phyloP scores from a whole-genome alignment of 177 flowering plant genomes.

The Vitis hybrid region DNA sequence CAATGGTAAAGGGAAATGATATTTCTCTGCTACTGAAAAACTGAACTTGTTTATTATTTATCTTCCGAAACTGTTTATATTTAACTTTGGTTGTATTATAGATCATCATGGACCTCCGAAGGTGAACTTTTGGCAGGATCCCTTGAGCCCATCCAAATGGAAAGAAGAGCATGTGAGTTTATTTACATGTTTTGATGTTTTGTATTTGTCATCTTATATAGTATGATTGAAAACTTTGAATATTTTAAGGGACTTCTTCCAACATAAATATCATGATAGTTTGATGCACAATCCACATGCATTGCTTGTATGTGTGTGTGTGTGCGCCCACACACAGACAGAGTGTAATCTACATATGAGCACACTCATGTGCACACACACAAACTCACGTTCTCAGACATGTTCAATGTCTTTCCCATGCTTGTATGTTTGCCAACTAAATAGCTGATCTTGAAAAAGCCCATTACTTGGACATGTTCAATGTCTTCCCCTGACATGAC shows the following conservation, averaged over 20 bases:
- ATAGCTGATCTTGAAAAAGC: too few relatives aligned
- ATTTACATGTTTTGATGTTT: background rate
- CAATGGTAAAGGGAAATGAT: background rate
- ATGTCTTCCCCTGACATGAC: too few relatives aligned
- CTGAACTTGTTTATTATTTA: background rate
- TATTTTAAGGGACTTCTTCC: background rate
- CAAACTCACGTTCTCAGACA: too few relatives aligned
- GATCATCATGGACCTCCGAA: constrained; percentile 73
- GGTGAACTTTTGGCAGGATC: constrained; percentile 71
- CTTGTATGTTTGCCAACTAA: too few relatives aligned
- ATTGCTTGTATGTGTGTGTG: too few relatives aligned
- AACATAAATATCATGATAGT: background rate
- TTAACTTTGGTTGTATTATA: constrained; percentile 19
- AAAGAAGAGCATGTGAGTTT: constrained; percentile 71
- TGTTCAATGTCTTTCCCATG: too few relatives aligned
- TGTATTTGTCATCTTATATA: background rate
- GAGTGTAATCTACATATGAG: too few relatives aligned
- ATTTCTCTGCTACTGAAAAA: background rate
- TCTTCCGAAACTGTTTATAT: background rate
- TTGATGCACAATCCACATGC: background rate
- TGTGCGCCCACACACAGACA: too few relatives aligned
- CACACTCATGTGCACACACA: too few relatives aligned
- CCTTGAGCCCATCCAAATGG: constrained; percentile 72
- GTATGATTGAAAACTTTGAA: background rate
- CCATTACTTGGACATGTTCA: too few relatives aligned